Base-by-base conservation (phyloP, 345 rosid species). In the Pistacia vera region DNA sequence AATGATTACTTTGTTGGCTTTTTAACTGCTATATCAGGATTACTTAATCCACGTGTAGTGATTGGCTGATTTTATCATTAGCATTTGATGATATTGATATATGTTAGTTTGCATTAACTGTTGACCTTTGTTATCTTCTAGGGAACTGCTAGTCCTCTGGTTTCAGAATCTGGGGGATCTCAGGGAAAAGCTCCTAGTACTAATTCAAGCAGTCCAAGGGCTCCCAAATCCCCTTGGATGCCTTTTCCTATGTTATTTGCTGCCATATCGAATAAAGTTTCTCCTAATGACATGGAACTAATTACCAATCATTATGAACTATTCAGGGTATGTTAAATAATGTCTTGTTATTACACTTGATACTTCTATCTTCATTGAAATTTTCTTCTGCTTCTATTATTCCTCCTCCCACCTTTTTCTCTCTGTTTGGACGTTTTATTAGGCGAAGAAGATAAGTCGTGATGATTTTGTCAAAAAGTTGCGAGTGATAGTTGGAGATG, bases 211-310 rank as follows among this genome's bases (percentile, higher is more conserved):
- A 78, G 82, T 55, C 81, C 86, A 16, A 91, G 79, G 70, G 85
- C 85, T 75, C 94, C 93, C 49, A 90, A 85, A 77, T 97, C 97
- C 38, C 99, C 99, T 33, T 97, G 95, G 94, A 90, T 97, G 97
- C 97, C 99, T 61, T 92, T 97, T 65, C 90, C 95, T 11, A 79
- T 79, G 84, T 74, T 97, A 81, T 94, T 97, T 88, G 89, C 93
- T 77, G 97, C 95, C n/a, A 91, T 97, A 61, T 80, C 97, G 6
- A 80, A 75, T 61, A 90, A 88, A 84, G 82, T 97, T 76, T 80
- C 93, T 52, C 78, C 68, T 10, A 65, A 75, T 16, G 88, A 88
- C 64, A 97, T 97, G 99, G 88, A 86, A 0, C 33, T 76, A 18
- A 79, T 96, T 70, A 28, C 67, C 68, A 70, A 76, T 56, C 76